Evolutionary conservation across 257 asterid genomes (phyloP), one percentile per base, ranked within the genome.

Genomic region (Fraxinus excelsior): DNA sequence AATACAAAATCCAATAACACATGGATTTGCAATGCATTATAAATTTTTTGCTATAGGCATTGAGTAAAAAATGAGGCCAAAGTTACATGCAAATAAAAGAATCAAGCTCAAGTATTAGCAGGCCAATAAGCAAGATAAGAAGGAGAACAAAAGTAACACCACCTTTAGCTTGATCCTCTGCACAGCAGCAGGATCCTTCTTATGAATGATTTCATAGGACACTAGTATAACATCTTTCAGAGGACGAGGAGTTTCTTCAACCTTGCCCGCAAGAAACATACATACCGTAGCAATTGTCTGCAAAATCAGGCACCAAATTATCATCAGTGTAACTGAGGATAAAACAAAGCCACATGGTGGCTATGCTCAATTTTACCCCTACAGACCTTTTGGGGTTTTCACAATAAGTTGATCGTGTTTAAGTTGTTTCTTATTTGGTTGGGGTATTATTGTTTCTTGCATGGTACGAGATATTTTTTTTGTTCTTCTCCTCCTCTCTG

Each of bases 181-280:
- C 68, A 76, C 85, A 66, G 94, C 96, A 71, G 90, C 88, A 64
- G 89, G 75, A 76, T 91, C 95, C 85, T 93, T 91, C 72, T 96
- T 96, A 85, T 96, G 92, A 80, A 88, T 88, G 67, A 96, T 89
- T 77, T 93, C 98, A 87, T 93, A 91, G 7, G 99, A 96, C 66
- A 93, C 97, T 28, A 88, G 82, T 80, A 96, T 93, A 13, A 93
- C 99, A 85, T 96, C 98, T 84, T 89, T 93, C 69, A 96, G 83
- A 74, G 97, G 96, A 56, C 97, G 99, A 56, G 98, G 99, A 77
- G 99, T 93, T 90, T 96, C 99, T 87, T 96, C 99, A 79, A 96
- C 99, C 90, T 96, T 96, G 49, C 98, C 98, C 51, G 99, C 98
- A 28, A 96, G 92, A 84, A 96, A 96, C 99, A 96, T 96, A 32